phyloP scores from a whole-genome alignment of 768 basidiomycete species.

The Naganishia vaughanmartiniae region DNA sequence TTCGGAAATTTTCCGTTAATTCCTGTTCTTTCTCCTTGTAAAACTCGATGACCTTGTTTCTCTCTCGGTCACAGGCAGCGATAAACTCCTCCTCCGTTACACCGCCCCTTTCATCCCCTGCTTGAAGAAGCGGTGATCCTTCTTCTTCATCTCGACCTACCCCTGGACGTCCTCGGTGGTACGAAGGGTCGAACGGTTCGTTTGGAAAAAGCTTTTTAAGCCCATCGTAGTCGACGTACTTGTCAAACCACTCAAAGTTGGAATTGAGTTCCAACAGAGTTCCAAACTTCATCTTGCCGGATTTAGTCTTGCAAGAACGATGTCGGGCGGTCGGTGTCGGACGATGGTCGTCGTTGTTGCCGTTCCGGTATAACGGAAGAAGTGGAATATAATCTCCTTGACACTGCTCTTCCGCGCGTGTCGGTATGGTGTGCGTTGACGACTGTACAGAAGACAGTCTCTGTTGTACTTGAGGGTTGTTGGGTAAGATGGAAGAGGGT shows the following conservation, averaged over 20 bases:
- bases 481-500: not conserved
- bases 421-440: not conserved
- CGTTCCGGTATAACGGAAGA: constrained; percentile 15
- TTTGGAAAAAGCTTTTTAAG: constrained; percentile 53
- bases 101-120: constrained; percentile 28
- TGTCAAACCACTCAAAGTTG: constrained; percentile 52
- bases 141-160: constrained; percentile 44
- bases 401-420: not conserved
- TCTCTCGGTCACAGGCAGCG: constrained; percentile 74
- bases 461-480: not conserved
- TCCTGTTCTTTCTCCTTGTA: constrained; percentile 76
- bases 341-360: not conserved
- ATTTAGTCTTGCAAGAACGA: constrained; percentile 12
- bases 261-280: constrained; percentile 52
- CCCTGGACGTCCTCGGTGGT: constrained; percentile 29
- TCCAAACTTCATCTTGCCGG: constrained; percentile 37
- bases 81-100: constrained; percentile 58
- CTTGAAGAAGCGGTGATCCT: constrained; percentile 43
- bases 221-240: constrained; percentile 53
- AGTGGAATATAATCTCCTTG: constrained; percentile 24
- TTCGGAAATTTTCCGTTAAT: constrained; percentile 52
- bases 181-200: constrained; percentile 48
- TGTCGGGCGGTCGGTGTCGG: not conserved
- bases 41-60: constrained; percentile 74
- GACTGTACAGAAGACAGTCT: not conserved